Base-by-base conservation (phyloP, 2,329 filamentous ascomycete genomes). In the Kalaharituber pfeilii region DNA sequence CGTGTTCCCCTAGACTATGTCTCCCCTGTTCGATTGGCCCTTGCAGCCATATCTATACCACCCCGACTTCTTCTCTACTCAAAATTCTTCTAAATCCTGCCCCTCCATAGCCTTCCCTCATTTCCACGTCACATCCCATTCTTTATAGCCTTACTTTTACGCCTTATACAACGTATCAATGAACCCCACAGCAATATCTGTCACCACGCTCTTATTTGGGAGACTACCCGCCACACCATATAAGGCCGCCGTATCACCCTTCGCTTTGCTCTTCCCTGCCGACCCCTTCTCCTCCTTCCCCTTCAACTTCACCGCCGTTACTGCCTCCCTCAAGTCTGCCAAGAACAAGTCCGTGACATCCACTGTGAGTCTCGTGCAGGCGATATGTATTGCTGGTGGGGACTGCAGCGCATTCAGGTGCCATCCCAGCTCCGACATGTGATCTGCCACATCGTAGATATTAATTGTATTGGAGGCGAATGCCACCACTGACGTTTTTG, bases 181-280 rank as follows among this genome's bases (percentile, higher is more conserved):
- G 69, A 96, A 98, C 0, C 87, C 89, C 62, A 76, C 85, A 1
- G 88, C 89, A 66, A 98, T 70, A 64, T 94, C 86, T 60, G 86
- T 85, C 28, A 98, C 87, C 29, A 98, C 82, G 62, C 84, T 86
- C 77, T 96, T 96, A 67, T 98, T 93, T 1, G 91, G 91, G 68
- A 98, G 70, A 65, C 85, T 93, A 5, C 91, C 91, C 0, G 91
- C 91, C 55, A 98, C 88, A 53, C 91, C 91, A 69, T 98, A 98
- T 58, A 98, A 71, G 3, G 88, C 88, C 1, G 86, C 85, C 13
- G 86, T 80, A 67, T 94, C 85, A 1, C 86, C 86, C 62, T 79
- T 75, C 2, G 9, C 20, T 47, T 20, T 25, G 2, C 42, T 22
- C 59, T 75, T 74, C 52, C 70, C 71, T 11, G 65, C 65, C 8